phyloP scores from a whole-genome alignment of 768 basidiomycete species.

The Termitomyces sp. region DNA sequence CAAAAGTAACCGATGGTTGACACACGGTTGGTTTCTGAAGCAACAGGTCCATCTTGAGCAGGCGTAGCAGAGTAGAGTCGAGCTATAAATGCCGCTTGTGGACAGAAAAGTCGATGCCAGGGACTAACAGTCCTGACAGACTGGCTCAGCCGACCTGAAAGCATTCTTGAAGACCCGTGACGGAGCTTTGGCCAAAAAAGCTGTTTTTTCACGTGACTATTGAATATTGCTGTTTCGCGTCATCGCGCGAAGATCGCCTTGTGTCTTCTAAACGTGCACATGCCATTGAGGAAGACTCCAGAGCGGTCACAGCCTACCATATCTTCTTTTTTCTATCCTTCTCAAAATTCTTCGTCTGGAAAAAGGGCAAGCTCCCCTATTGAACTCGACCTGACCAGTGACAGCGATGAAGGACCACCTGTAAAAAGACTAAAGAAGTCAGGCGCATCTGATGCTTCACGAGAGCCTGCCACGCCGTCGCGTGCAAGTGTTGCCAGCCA shows the following conservation, averaged over 20 bases:
- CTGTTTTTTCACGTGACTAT: constrained; percentile 17
- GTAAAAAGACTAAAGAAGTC: constrained; percentile 24
- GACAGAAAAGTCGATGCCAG: constrained; percentile 2
- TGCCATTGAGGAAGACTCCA: constrained; percentile 10
- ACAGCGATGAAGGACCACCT: constrained; percentile 26
- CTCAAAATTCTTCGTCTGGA: constrained; percentile 4
- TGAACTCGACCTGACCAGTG: constrained; percentile 47
- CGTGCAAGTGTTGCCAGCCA: constrained; percentile 18
- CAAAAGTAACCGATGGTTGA: constrained; percentile 1
- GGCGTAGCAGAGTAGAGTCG: constrained; percentile 23
- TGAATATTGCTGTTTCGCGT: neutral
- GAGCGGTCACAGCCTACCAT: constrained; percentile 28
- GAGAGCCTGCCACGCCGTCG: neutral
- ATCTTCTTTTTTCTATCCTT: constrained; percentile 32
- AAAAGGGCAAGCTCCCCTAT: constrained; percentile 12
- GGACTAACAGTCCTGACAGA: constrained; percentile 8
- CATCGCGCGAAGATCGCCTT: neutral
- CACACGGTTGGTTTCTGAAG: constrained; percentile 65
- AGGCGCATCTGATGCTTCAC: neutral
- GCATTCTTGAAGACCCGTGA: constrained; percentile 10
- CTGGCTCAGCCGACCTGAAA: constrained; percentile 17
- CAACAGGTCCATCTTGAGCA: constrained; percentile 35
- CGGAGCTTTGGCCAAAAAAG: constrained; percentile 6
- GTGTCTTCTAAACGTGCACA: neutral
- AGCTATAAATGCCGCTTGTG: neutral